phyloP scores from a whole-genome alignment of 2,329 filamentous ascomycete genomes.

The Phyllosticta citribraziliensis region DNA sequence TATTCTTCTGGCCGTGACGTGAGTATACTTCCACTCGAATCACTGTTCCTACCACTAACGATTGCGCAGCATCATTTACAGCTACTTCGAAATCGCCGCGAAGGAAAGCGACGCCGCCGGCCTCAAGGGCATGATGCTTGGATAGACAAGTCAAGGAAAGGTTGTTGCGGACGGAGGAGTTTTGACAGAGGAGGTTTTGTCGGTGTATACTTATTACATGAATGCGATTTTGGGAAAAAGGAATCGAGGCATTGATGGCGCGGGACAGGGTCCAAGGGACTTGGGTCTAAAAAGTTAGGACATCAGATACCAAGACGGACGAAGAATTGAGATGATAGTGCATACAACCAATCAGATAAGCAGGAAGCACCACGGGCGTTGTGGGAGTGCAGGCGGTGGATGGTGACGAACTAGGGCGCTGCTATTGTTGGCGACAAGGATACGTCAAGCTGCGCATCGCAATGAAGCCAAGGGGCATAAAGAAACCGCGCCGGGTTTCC shows the following conservation, averaged over 20 bases:
- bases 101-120: conserved; percentile 94
- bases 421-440: background rate
- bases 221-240: conserved; percentile 1
- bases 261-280: background rate
- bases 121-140: conserved; percentile 56
- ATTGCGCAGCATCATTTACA: conserved; percentile 77
- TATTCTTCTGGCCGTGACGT: conserved; percentile 97
- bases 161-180: background rate
- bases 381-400: background rate
- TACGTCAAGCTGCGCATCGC: background rate
- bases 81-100: conserved; percentile 98
- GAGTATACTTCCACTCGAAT: conserved; percentile 40
- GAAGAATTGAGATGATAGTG: background rate
- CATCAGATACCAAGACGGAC: background rate
- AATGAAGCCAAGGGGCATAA: background rate
- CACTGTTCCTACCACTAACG: conserved; percentile 14
- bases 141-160: conserved; percentile 20
- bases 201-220: conserved; percentile 7
- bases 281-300: background rate
- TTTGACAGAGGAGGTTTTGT: background rate
- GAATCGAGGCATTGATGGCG: conserved; percentile 2
- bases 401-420: background rate
- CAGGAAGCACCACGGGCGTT: background rate
- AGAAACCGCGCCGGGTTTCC: background rate
- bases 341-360: background rate